phyloP scores from a whole-genome alignment of 148 eudicot species.

The Gaultheria prostrata region DNA sequence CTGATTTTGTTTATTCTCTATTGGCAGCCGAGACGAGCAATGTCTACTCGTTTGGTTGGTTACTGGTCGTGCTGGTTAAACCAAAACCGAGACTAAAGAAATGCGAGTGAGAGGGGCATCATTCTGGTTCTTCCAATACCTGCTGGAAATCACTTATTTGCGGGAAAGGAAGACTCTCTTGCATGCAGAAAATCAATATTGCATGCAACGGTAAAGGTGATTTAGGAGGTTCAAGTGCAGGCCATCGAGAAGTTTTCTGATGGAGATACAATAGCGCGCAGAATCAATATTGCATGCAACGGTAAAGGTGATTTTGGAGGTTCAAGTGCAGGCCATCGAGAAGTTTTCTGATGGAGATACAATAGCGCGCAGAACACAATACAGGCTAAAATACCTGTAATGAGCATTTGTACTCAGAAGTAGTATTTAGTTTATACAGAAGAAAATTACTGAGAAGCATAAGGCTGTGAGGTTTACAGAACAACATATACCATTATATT shows the following conservation, averaged over 20 bases:
- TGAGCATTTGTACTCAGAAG: too few species aligned
- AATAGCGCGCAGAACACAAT: background rate
- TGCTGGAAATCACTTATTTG: background rate
- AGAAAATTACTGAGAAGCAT: background rate
- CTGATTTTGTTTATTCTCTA: conserved; percentile 82
- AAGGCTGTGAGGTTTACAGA: background rate
- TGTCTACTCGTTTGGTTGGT: conserved; percentile 74
- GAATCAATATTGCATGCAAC: background rate
- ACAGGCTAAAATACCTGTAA: background rate
- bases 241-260: background rate
- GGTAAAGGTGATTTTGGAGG: background rate
- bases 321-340: conserved; percentile 2
- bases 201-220: background rate
- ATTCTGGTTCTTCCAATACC: background rate
- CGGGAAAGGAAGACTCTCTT: background rate
- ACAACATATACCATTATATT: background rate
- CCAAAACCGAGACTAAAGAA: conserved; percentile 42
- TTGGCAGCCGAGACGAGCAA: conserved; percentile 69
- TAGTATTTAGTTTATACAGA: background rate
- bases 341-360: background rate
- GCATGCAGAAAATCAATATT: background rate
- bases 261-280: background rate
- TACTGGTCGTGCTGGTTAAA: conserved; percentile 64
- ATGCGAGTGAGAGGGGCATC: conserved; percentile 63
- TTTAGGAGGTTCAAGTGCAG: background rate